Conservation (phyloP, 805 yeast genomes). For the Candida manassasensis region DNA sequence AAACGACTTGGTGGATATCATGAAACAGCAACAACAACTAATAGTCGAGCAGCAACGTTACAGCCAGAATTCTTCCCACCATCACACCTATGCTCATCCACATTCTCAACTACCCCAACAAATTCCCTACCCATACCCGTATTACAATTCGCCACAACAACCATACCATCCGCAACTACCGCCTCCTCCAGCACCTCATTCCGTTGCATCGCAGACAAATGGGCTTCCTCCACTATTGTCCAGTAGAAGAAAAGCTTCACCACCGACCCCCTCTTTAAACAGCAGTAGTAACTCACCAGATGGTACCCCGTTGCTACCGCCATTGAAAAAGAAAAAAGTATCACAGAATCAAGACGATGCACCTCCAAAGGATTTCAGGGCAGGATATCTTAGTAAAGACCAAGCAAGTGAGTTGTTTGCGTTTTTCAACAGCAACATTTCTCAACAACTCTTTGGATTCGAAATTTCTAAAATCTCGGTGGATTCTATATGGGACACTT, state of each 20-base stretch:
- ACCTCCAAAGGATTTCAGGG: conserved; percentile 30
- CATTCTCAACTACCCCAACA: not conserved
- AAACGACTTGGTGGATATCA: conserved; percentile 31
- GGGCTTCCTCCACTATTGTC: not conserved
- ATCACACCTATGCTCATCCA: not conserved
- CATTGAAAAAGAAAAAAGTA: conserved; percentile 5
- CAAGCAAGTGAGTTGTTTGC: conserved; percentile 47
- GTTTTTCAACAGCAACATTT: conserved; percentile 50
- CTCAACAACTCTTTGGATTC: conserved; percentile 66
- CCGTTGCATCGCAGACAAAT: not conserved
- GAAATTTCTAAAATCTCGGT: conserved; percentile 47
- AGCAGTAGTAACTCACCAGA: not conserved
- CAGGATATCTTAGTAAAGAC: conserved; percentile 28
- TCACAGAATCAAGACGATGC: conserved; percentile 2
- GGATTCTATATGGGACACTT: conserved; percentile 46
- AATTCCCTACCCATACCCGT: not conserved
- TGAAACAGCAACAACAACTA: conserved; percentile 28
- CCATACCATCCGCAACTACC: conserved; percentile 1
- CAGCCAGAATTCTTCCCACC: not conserved
- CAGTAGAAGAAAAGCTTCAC: not conserved
- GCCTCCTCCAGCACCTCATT: not conserved
- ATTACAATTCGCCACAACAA: not conserved
- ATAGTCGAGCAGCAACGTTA: conserved; percentile 18
- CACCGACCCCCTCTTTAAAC: not conserved
- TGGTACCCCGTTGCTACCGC: conserved; percentile 1